Conservation (phyloP, 2,329 filamentous ascomycete species). For the Phoma sp. region DNA sequence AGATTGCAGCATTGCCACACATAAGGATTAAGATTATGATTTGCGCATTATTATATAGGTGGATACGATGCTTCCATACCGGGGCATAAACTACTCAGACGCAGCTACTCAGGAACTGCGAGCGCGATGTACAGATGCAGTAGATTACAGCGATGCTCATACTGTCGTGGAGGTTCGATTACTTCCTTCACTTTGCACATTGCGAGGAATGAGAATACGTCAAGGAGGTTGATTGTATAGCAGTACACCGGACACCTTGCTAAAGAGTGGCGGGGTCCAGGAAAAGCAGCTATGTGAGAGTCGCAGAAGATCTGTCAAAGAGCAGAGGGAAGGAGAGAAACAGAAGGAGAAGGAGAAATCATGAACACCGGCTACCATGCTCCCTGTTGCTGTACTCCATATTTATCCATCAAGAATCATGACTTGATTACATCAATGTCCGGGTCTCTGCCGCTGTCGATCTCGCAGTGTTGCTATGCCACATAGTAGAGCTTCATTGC, state of each 20-base stretch:
- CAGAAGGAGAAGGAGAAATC: neutral
- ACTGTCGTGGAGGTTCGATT: no score
- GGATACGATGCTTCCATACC: no score
- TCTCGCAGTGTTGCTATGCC: constrained; percentile 22
- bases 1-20: constrained; percentile 2
- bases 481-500: constrained; percentile 64
- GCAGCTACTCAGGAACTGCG: no score
- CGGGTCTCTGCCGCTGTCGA: no score
- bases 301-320: neutral
- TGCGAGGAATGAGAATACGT: neutral
- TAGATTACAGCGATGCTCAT: no score
- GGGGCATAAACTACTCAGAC: no score
- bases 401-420: neutral
- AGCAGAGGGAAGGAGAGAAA: neutral
- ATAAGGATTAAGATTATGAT: no score
- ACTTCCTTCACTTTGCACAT: no score
- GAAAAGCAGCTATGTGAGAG: neutral
- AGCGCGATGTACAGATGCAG: no score
- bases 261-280: neutral
- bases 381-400: neutral
- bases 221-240: neutral
- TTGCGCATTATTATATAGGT: neutral
- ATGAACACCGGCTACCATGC: constrained; percentile 2
- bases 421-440: neutral
- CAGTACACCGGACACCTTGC: constrained; percentile 3